phyloP scores from a whole-genome alignment of 306 rosid species.

The Prunus padus region DNA sequence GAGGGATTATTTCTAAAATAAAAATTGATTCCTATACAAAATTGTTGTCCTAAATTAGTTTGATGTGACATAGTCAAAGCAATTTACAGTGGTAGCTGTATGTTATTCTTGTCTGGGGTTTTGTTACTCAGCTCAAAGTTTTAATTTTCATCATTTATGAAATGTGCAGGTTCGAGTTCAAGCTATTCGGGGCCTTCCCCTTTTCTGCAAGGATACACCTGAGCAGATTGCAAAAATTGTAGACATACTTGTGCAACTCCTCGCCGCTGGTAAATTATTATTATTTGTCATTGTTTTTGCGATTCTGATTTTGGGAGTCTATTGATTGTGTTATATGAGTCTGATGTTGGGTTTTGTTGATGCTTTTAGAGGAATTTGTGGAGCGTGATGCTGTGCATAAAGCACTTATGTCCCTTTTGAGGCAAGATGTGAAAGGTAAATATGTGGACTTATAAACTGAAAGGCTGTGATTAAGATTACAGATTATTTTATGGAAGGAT shows the following conservation, averaged over 20 bases:
- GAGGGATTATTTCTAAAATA: neutral
- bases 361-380: constrained; percentile 82
- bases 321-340: constrained; percentile 19
- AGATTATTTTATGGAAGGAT: neutral
- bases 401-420: constrained; percentile 92
- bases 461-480: no score
- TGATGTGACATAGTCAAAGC: neutral
- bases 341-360: constrained; percentile 30
- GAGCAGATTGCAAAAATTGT: constrained; percentile 85
- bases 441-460: neutral
- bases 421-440: constrained; percentile 96
- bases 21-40: neutral
- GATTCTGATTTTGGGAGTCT: constrained; percentile 6
- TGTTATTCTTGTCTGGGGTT: neutral
- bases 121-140: constrained; percentile 1
- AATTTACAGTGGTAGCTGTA: neutral
- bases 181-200: constrained; percentile 95
- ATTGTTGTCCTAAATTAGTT: neutral
- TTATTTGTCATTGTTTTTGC: neutral
- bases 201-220: constrained; percentile 97
- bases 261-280: constrained; percentile 58
- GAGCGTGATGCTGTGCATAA: constrained; percentile 98
- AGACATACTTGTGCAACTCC: constrained; percentile 91
- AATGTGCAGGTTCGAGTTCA: constrained; percentile 85
- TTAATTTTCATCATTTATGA: constrained; percentile 14